Evolutionary conservation across 164 flowering plant genomes (phyloP).

Genomic region (Stephania yunnanensis): DNA sequence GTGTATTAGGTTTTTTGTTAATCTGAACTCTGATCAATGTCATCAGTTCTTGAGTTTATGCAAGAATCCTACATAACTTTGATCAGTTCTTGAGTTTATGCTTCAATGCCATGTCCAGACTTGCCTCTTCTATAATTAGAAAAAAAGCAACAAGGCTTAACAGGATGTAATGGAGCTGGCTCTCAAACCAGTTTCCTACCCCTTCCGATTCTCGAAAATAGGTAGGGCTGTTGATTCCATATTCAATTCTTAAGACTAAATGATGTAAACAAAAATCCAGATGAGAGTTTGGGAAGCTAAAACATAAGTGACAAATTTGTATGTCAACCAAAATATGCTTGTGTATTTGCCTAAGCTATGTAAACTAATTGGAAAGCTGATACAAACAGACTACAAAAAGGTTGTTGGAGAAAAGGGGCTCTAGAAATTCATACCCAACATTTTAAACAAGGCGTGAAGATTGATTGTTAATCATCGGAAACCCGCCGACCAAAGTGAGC

Average conservation of each 20-base stretch:
- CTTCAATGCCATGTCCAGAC: no score
- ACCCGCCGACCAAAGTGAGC: constrained; percentile 12
- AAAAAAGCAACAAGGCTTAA: no score
- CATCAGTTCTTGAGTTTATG: no score
- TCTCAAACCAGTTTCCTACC: background rate
- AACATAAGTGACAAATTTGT: background rate
- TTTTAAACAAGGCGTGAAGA: background rate
- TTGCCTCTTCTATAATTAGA: no score
- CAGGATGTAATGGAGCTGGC: background rate
- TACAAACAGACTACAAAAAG: background rate
- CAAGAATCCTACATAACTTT: no score
- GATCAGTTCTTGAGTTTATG: background rate
- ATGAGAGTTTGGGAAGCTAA: background rate
- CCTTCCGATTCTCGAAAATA: no score
- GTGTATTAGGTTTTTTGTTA: background rate
- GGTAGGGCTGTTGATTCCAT: background rate
- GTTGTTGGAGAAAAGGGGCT: background rate
- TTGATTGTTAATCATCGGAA: background rate
- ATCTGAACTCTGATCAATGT: background rate
- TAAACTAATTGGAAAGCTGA: background rate
- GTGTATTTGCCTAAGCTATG: background rate
- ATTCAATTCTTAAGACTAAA: background rate
- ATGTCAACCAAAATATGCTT: background rate
- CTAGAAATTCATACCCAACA: background rate
- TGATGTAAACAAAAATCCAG: background rate